These are phyloP conservation scores for Corchorus capsularis DNA, from an alignment of 345 rosid species.

Conservation along the genomic window DNA sequence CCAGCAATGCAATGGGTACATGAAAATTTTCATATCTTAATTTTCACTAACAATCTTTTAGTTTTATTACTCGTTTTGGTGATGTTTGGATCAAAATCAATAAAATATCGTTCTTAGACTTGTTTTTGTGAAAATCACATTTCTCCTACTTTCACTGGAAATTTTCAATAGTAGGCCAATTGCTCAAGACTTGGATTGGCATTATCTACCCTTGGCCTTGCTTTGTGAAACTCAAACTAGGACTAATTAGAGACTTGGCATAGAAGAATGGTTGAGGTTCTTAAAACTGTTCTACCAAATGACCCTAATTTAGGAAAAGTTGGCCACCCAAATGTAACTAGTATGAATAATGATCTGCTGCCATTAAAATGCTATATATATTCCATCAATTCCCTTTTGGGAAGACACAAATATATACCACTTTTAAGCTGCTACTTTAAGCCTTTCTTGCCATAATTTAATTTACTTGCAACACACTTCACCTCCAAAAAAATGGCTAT, in stretches of 20 bases:
- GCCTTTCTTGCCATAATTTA: neutral
- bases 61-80: too few relatives aligned
- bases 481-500: slow-evolving; percentile 35
- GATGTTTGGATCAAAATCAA: too few relatives aligned
- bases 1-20: too few relatives aligned
- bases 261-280: neutral
- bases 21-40: too few relatives aligned
- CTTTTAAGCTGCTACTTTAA: neutral
- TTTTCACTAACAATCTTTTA: too few relatives aligned
- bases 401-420: neutral
- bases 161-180: too few relatives aligned
- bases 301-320: slow-evolving; percentile 15
- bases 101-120: too few relatives aligned
- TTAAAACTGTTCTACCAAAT: slow-evolving; percentile 7
- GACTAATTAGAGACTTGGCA: neutral
- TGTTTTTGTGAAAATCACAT: too few relatives aligned
- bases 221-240: neutral
- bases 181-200: too few relatives aligned
- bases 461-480: neutral
- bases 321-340: slow-evolving; percentile 29
- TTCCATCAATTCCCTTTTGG: neutral
- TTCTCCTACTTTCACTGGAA: too few relatives aligned
- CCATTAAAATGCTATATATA: slow-evolving; percentile 12
- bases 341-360: neutral
- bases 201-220: neutral